Conservation (phyloP, 257 asterid species). For the Paraleonurus japonicus region DNA sequence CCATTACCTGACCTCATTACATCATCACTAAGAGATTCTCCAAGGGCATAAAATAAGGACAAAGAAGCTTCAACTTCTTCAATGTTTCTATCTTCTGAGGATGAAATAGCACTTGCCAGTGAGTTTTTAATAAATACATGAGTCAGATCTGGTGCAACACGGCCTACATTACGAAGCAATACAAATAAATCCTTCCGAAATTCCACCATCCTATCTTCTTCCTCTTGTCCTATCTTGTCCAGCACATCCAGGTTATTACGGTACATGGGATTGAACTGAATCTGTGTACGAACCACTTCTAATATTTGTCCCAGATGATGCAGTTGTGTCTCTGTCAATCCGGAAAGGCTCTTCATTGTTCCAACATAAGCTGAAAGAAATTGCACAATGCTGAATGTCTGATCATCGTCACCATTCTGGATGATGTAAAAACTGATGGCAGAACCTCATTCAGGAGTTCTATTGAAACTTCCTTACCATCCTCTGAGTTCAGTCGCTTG, state of each 20-base stretch:
- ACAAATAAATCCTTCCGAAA: conserved; percentile 81
- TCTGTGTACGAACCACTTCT: conserved; percentile 67
- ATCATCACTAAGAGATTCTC: conserved; percentile 79
- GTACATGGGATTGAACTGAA: conserved; percentile 66
- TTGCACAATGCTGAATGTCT: conserved; percentile 71
- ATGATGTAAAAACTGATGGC: conserved; percentile 82
- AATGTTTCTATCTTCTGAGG: conserved; percentile 61
- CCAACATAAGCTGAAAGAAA: conserved; percentile 84
- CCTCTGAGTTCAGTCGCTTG: conserved; percentile 59
- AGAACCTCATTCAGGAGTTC: conserved; percentile 85
- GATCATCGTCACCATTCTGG: conserved; percentile 67
- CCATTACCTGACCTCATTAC: conserved; percentile 66
- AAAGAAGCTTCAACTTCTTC: conserved; percentile 98
- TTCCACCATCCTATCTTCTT: conserved; percentile 90
- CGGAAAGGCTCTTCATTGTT: conserved; percentile 70
- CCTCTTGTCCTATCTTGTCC: conserved; percentile 89
- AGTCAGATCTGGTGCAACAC: conserved; percentile 87
- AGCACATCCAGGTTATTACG: conserved; percentile 60
- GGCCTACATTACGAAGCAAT: conserved; percentile 73
- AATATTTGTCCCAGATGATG: conserved; percentile 76
- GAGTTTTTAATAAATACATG: conserved; percentile 78
- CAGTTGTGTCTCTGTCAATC: conserved; percentile 66
- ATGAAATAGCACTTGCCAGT: conserved; percentile 55
- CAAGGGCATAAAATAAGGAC: conserved; percentile 81
- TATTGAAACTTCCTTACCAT: conserved; percentile 53